These are phyloP conservation scores for Neophaeococcomyces mojaviensis DNA, from an alignment of 2,329 filamentous ascomycete genomes.

Conservation along the genomic window DNA sequence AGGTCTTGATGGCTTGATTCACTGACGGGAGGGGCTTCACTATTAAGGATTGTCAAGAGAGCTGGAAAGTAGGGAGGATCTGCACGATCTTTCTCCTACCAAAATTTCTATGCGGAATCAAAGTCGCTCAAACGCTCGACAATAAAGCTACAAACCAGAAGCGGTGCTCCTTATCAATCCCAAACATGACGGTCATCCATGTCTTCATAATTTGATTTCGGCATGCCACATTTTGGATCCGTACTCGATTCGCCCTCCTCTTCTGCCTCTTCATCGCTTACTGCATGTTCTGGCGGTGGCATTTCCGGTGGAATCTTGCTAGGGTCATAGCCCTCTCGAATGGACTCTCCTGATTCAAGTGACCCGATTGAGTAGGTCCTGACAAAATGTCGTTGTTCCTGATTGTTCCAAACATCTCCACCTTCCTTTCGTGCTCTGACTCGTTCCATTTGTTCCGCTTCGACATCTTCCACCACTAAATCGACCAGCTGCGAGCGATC, in stretches of 20 bases:
- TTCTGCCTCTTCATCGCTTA: slow-evolving; percentile 17
- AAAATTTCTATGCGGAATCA: no score
- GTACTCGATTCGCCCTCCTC: slow-evolving; percentile 9
- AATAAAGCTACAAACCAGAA: background rate
- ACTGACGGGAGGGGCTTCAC: no score
- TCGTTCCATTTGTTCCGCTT: slow-evolving; percentile 55
- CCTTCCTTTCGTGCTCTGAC: slow-evolving; percentile 57
- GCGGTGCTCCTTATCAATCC: background rate
- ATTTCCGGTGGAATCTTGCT: slow-evolving; percentile 16
- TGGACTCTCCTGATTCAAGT: slow-evolving; percentile 7
- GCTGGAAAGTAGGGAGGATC: no score
- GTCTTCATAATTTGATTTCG: background rate
- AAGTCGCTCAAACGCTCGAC: no score
- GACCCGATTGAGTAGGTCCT: slow-evolving; percentile 15
- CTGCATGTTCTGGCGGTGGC: slow-evolving; percentile 21
- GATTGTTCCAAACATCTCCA: slow-evolving; percentile 53
- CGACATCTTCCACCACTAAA: slow-evolving; percentile 56
- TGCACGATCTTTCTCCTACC: no score
- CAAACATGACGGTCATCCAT: slow-evolving; percentile 6
- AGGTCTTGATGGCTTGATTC: no score
- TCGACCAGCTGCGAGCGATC: slow-evolving; percentile 55
- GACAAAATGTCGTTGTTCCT: slow-evolving; percentile 19
- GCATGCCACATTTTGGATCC: slow-evolving; percentile 7
- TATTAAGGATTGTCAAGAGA: no score
- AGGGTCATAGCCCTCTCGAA: slow-evolving; percentile 23